These are phyloP conservation scores for Exophiala calicioides DNA, from an alignment of 2,329 filamentous ascomycete species.

Conservation along the genomic window DNA sequence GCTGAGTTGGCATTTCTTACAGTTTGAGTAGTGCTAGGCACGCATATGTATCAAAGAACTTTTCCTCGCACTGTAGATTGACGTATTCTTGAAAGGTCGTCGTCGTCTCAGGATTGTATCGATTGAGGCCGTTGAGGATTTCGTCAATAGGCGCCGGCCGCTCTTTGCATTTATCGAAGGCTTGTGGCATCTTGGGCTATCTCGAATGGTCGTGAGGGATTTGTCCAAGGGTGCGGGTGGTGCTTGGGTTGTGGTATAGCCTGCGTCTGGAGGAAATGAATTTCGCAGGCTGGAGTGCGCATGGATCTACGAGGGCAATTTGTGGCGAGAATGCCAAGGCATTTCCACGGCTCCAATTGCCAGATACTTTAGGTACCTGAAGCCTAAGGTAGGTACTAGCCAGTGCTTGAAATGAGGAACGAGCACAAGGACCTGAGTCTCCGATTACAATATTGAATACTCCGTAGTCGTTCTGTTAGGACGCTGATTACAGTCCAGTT, in stretches of 20 bases:
- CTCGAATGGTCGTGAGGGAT: too few relatives aligned
- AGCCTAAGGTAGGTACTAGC: too few relatives aligned
- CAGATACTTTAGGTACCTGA: too few relatives aligned
- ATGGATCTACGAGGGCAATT: neutral
- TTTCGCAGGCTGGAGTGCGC: conserved; percentile 16
- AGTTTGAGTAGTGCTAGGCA: conserved; percentile 95
- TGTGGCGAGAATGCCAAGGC: conserved; percentile 12
- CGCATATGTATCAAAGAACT: conserved; percentile 93
- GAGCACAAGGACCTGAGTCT: too few relatives aligned
- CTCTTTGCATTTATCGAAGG: conserved; percentile 86
- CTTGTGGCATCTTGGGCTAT: conserved; percentile 35
- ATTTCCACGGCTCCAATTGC: neutral
- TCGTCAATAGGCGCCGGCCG: conserved; percentile 86
- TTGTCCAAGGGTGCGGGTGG: neutral
- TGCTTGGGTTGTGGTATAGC: neutral
- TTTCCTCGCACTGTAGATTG: conserved; percentile 88
- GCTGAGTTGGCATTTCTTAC: conserved; percentile 56
- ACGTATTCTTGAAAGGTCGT: conserved; percentile 93
- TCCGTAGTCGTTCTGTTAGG: too few relatives aligned
- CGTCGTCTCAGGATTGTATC: conserved; percentile 98
- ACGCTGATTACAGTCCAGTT: too few relatives aligned
- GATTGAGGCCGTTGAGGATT: conserved; percentile 95
- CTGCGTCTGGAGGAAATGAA: conserved; percentile 7
- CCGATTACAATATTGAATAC: too few relatives aligned
- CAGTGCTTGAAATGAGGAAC: too few relatives aligned